Conservation (phyloP, 1,139 yeast species). For the Geotrichum cucujoidarum region DNA sequence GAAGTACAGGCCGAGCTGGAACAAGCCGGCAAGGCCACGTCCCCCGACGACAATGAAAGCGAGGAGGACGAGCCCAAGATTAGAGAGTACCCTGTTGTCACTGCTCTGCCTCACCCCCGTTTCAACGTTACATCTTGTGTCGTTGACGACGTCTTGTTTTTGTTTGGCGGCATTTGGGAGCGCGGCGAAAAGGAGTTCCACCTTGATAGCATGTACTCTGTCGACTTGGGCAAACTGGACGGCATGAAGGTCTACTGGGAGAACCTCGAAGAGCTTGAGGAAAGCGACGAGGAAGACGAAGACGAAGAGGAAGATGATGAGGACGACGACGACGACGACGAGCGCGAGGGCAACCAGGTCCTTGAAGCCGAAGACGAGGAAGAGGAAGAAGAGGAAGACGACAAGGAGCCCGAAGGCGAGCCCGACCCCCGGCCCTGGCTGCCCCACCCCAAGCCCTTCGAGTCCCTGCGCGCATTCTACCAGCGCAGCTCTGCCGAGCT, state of each 20-base stretch:
- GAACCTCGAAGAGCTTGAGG: constrained; percentile 57
- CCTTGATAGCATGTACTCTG: constrained; percentile 78
- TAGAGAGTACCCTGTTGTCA: constrained; percentile 53
- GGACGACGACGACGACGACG: constrained; percentile 48
- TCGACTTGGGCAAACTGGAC: constrained; percentile 81
- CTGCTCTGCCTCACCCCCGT: constrained; percentile 74
- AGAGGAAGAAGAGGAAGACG: constrained; percentile 56
- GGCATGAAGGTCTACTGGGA: constrained; percentile 92
- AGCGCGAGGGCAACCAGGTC: constrained; percentile 46
- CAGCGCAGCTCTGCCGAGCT: constrained; percentile 81
- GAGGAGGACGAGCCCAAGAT: constrained; percentile 40
- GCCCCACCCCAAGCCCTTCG: constrained; percentile 97
- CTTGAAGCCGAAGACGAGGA: constrained; percentile 56
- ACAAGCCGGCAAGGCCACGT: constrained; percentile 32
- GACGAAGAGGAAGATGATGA: constrained; percentile 56
- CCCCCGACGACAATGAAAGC: constrained; percentile 31
- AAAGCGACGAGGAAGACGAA: constrained; percentile 58
- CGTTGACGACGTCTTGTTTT: constrained; percentile 74
- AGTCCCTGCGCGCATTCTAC: constrained; percentile 74
- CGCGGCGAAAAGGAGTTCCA: constrained; percentile 78
- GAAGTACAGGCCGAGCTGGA: constrained; percentile 45
- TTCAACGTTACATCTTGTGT: constrained; percentile 86
- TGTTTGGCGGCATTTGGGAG: constrained; percentile 93
- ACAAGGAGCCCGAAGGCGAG: constrained; percentile 49
- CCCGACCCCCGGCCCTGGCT: constrained; percentile 95